Base-by-base conservation (phyloP, 2,329 filamentous ascomycete genomes). In the Beauveria brongniartii region DNA sequence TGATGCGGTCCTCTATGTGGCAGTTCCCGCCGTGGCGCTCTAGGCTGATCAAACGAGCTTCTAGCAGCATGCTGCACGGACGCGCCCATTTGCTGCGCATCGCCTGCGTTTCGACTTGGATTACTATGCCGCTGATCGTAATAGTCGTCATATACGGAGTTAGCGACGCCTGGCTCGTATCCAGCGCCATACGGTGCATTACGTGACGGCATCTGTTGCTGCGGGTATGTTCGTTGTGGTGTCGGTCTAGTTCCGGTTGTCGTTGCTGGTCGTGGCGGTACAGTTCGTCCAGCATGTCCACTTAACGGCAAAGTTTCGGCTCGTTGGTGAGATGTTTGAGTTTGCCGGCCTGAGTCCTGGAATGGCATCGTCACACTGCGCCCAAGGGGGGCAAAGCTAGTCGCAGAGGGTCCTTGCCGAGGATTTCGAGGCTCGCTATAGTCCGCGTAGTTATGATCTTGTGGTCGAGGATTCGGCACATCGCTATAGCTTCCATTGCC, bases 331-430 rank as follows among this genome's bases (percentile, higher is more conserved):
- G 69, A 68, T 14, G 47, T 22, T n/a, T 66, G 66, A 65, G 70
- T 69, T 26, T 70, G 75, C 40, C 75, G 72, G 65, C 75, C 72
- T 20, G 72, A 70, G 12, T 79, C 75, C 60, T 81, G 77, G 3
- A 76, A 70, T 2, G 84, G 83, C 81, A 86, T 83, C 5, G 85
- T 87, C 78, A 81, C 82, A 61, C 83, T 87, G 65, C 84, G 77
- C n/a, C 73, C 68, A 9, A 81, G 82, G 2, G 80, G 78, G 0
- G 75, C 81, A 65, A 81, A 84, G 6, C 76, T 74, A 44, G 77
- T 73, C 63, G 69, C 68, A 9, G 65, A 65, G 12, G 74, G 72
- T 2, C 28, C 62, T 65, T 43, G 71, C 14, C 55, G 48, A n/a
- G 63, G 3, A 60, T 65, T 12, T 61, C 52, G 37, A 62, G 41